Base-by-base conservation (phyloP, 1,284 basidiomycete species). In the Cryptococcus sp. region DNA sequence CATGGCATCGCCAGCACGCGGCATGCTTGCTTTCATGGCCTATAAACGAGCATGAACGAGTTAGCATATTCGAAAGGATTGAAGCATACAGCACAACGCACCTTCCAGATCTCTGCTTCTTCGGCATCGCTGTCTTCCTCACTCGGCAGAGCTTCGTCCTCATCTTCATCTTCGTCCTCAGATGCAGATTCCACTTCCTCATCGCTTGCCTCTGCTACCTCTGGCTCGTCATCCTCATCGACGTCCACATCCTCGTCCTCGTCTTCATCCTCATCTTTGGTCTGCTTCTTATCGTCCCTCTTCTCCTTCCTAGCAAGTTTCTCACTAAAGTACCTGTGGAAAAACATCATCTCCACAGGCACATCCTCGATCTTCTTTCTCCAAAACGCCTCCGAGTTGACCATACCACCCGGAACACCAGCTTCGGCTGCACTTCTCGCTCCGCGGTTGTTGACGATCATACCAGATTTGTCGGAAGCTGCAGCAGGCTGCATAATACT, bases 401-500 rank as follows among this genome's bases (percentile, higher is more conserved):
- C 85, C 59, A 85, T 79, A 61, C 54, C 57, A 26, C 54, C 52
- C 37, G 65, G n/a, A 34, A 34, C 76, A n/a, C 44, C 38, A 23
- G 67, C 75, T 43, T 79, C 80, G 19, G 79, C 80, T 16, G 75
- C 80, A 0, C 72, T 71, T 17, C 67, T 68, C 8, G 75, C 85
- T 8, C 91, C 89, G 75, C 86, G 88, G 63, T 87, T 74, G 55
- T 89, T 80, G 64, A 88, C 55, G 80, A 96, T 84, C 45, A 80
- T 80, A 4, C 85, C 84, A n/a, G 86, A 86, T 2, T 78, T 75
- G 46, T 84, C 83, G n/a, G 68, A 70, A 52, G 83, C 84, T 2
- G 89, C 88, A 7, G 87, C 86, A n/a, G 93, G 93, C 79, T 99
- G 96, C 96, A 99, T 99, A 61, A 90, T 89, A 59, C 89, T 91